Evolutionary conservation across 257 asterid genomes (phyloP).

Genomic region (Gynochthodes officinalis): DNA sequence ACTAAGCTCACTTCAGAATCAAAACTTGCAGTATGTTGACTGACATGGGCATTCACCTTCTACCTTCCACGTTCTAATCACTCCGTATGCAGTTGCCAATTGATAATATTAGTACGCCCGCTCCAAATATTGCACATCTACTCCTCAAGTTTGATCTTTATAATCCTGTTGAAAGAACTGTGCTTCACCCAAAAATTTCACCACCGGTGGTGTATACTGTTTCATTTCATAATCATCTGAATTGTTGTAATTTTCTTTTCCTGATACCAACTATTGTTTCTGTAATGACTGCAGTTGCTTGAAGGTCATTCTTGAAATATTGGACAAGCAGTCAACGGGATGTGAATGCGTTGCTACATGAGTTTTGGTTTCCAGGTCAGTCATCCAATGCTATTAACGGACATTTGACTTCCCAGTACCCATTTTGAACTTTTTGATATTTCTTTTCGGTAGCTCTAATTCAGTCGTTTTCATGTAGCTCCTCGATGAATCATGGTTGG

Average conservation of each 20-base stretch:
- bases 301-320: slow-evolving; percentile 82
- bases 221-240: background rate
- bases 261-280: slow-evolving; percentile 21
- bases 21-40: no score
- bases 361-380: slow-evolving; percentile 89
- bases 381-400: slow-evolving; percentile 4
- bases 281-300: slow-evolving; percentile 55
- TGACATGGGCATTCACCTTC: no score
- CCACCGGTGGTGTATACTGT: slow-evolving; percentile 53
- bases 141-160: slow-evolving; percentile 81
- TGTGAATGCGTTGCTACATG: slow-evolving; percentile 77
- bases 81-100: slow-evolving; percentile 72
- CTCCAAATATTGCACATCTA: slow-evolving; percentile 78
- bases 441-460: slow-evolving; percentile 24
- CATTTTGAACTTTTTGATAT: background rate
- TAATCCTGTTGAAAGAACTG: slow-evolving; percentile 73
- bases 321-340: slow-evolving; percentile 79
- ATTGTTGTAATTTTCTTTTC: background rate
- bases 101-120: slow-evolving; percentile 76
- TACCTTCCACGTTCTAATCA: no score
- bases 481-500: slow-evolving; percentile 71
- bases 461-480: slow-evolving; percentile 53
- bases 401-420: background rate
- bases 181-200: slow-evolving; percentile 87
- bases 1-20: no score